Base-by-base conservation (phyloP, 345 rosid species). In the Geranium brycei region DNA sequence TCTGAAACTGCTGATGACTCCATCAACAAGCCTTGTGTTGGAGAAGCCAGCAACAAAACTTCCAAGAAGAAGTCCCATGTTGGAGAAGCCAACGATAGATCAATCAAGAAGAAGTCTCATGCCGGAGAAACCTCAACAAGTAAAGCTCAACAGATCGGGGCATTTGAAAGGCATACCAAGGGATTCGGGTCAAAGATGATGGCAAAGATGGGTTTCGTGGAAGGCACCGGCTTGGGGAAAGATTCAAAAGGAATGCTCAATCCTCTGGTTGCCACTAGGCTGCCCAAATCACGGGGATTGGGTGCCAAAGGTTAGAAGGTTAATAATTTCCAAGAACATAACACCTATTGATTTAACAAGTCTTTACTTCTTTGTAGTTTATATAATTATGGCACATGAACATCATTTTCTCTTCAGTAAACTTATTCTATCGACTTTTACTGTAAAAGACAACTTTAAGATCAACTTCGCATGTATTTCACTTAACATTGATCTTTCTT, bases 151-250 rank as follows among this genome's bases (percentile, higher is more conserved):
- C 72, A 74, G 57, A 60, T 87, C n/a, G 95, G 93, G 70, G 77
- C 79, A 57, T 89, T 86, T 58, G 98, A 92, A 69, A 85, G 74
- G 80, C 95, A 89, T 74, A 89, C 96, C 23, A 84, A 77, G 75
- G 96, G 96, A 14, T 89, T 91, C 40, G 95, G 98, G 17, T 89
- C 96, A 4, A 89, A 72, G 76, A 85, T 89, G 85, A 91, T 89
- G 98, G 87, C 82, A 0, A 91, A 69, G 81, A 91, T 91, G 98
- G 95, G 96, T 3, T 91, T 91, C 53, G 79, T 91, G 1, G 92
- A 88, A 75, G 96, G 98, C 62, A 80, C 35, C 56, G 92, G 96
- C 11, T 73, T 91, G 80, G 98, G 96, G 14, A 84, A 68, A 70
- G 81, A 85, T 38, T 87, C 91, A 1, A 90, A 87, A 73, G 96